These are phyloP conservation scores for Teratosphaeria viscida DNA, from an alignment of 2,329 filamentous ascomycete species.

Conservation along the genomic window DNA sequence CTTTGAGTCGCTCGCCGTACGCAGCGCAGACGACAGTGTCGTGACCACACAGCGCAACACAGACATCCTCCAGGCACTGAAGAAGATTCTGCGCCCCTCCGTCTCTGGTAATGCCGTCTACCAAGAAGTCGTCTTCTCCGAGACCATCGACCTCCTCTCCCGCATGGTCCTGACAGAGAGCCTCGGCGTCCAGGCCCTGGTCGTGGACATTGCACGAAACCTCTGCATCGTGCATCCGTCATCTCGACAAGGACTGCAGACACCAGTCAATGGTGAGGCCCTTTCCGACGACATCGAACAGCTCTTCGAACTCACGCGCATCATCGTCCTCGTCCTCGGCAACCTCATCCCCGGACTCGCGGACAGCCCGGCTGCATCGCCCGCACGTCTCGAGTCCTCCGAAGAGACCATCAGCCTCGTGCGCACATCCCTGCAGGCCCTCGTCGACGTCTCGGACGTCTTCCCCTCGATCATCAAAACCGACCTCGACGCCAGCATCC, in stretches of 20 bases:
- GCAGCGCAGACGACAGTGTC: slow-evolving; percentile 48
- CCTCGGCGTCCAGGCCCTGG: slow-evolving; percentile 76
- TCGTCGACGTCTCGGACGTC: slow-evolving; percentile 89
- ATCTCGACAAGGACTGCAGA: slow-evolving; percentile 51
- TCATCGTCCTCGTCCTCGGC: slow-evolving; percentile 86
- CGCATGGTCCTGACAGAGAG: slow-evolving; percentile 85
- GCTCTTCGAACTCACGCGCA: slow-evolving; percentile 89
- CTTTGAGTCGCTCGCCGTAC: slow-evolving; percentile 86
- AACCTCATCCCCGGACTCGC: slow-evolving; percentile 76
- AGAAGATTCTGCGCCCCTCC: slow-evolving; percentile 87
- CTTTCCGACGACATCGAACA: slow-evolving; percentile 96
- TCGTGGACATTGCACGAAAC: slow-evolving; percentile 86
- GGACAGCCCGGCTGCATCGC: slow-evolving; percentile 34
- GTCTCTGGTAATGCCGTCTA: slow-evolving; percentile 96
- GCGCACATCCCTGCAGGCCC: slow-evolving; percentile 67
- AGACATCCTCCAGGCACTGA: slow-evolving; percentile 80
- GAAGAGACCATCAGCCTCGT: slow-evolving; percentile 80
- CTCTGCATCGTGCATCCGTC: slow-evolving; percentile 87
- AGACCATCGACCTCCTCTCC: slow-evolving; percentile 93
- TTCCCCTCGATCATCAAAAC: slow-evolving; percentile 96
- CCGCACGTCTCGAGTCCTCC: slow-evolving; percentile 49
- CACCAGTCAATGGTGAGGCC: slow-evolving; percentile 42
- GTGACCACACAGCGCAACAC: slow-evolving; percentile 35
- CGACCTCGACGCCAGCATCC: slow-evolving; percentile 88
- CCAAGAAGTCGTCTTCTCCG: slow-evolving; percentile 86